phyloP scores from a whole-genome alignment of 139 green algal species.

The Diplosphaera chodatii region DNA sequence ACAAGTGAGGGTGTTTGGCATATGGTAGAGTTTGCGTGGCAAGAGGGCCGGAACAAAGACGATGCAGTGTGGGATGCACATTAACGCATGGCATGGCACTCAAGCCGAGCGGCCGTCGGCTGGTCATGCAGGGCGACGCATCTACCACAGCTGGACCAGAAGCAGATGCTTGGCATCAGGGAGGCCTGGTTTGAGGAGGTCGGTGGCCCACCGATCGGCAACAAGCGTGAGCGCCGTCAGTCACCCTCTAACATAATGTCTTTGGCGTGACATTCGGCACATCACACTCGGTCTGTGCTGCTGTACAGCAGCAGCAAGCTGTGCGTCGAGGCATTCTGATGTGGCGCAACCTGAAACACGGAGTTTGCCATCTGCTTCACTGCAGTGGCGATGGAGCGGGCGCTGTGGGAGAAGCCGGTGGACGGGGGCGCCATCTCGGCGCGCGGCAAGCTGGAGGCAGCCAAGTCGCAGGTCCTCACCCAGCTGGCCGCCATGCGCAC shows the following conservation, averaged over 20 bases:
- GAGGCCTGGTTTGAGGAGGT: conserved; percentile 68
- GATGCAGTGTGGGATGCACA: too few species aligned
- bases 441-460: conserved; percentile 50
- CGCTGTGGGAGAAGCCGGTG: conserved; percentile 66
- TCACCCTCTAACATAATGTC: too few species aligned
- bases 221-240: conserved; percentile 46
- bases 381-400: conserved; percentile 66
- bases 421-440: conserved; percentile 65
- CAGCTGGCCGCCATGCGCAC: conserved; percentile 42
- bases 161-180: conserved; percentile 62
- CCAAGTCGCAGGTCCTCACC: conserved; percentile 13
- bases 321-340: too few species aligned
- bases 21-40: too few species aligned
- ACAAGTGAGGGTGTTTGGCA: conserved; percentile 39
- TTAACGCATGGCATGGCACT: too few species aligned
- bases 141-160: conserved; percentile 64
- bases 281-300: too few species aligned
- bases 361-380: too few species aligned
- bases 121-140: conserved; percentile 41
- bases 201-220: conserved; percentile 62
- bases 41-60: too few species aligned
- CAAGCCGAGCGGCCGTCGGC: too few species aligned
- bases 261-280: too few species aligned
- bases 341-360: too few species aligned
- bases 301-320: too few species aligned